A percentile compares a stretch with the other conserved stretches of the same genome.
Conservation (phyloP, 2,329 filamentous ascomycete species). For the Penicillium sclerotigenum region DNA sequence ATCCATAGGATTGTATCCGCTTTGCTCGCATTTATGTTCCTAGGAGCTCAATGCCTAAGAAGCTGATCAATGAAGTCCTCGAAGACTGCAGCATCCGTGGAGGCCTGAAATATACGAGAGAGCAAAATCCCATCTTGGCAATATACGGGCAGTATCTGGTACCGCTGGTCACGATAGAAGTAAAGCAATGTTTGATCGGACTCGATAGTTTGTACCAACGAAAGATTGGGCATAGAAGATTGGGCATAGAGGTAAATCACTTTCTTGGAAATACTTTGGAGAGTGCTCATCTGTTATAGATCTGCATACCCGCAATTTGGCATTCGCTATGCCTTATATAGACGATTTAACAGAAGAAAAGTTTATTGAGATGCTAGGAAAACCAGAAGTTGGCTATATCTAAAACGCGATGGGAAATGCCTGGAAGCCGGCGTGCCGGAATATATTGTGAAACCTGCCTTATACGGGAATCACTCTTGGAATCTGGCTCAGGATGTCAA, state of each 20-base stretch:
- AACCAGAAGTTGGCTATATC: constrained; percentile 27
- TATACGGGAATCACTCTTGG: constrained; percentile 12
- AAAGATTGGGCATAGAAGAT: too few relatives aligned
- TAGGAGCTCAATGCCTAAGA: too few relatives aligned
- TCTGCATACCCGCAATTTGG: constrained; percentile 30
- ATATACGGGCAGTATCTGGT: not conserved
- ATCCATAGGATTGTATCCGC: too few relatives aligned
- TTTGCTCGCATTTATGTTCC: too few relatives aligned
- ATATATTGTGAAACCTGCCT: constrained; percentile 26
- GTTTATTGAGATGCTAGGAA: constrained; percentile 24
- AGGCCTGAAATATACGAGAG: not conserved
- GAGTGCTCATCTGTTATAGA: constrained; percentile 17
- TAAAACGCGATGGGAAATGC: constrained; percentile 22
- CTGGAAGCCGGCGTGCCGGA: constrained; percentile 21
- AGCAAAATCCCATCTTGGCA: not conserved
- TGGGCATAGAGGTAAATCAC: constrained; percentile 40
- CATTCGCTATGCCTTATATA: constrained; percentile 21
- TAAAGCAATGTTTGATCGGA: constrained; percentile 39
- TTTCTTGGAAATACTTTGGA: constrained; percentile 3
- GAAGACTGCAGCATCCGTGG: not conserved
- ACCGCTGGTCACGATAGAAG: not conserved
- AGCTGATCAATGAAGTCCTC: not conserved
- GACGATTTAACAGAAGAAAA: constrained; percentile 15
- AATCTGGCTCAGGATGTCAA: constrained; percentile 21
- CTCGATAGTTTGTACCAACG: constrained; percentile 41